Evolutionary conservation across 2,329 filamentous ascomycete genomes (phyloP), one percentile per base, ranked within the genome.

Genomic region (Akanthomyces lecanii): DNA sequence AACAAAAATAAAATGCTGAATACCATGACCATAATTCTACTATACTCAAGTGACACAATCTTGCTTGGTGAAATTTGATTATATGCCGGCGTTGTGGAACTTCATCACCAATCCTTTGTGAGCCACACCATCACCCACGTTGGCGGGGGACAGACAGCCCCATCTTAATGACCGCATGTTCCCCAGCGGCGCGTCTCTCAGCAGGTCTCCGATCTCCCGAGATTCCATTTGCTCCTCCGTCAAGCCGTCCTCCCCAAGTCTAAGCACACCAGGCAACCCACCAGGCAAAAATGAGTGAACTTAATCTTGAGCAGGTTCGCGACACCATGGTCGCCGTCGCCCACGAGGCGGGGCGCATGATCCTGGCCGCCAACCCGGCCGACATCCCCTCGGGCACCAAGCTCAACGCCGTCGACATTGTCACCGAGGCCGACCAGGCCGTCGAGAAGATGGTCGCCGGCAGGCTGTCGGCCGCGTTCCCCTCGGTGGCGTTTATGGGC

Each of bases 391-490:
- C 79, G 16, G 85, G 79, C 55, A 87, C 82, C 40, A 89, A 89
- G 76, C 78, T 87, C 69, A 89, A 89, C 71, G 87, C 87, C 61
- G 85, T 85, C 69, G 87, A 89, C 71, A 83, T 89, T 57, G 87
- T 89, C 48, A 89, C 87, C 28, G 87, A 89, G 71, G 83, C 85
- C 23, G 87, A 89, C 75, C 81, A 85, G 71, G 85, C 83, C 14
- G 85, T 89, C 59, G 87, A 89, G 73, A 77, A 79, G 59, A 84
- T 86, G 78, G 84, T 89, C 61, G 82, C 81, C 8, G 72, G 76
- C 18, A 78, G 78, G 47, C 80, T 89, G 16, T 76, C 75, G 3
- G 66, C 75, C 18, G 73, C 78, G 21, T 88, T 86, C 72, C 86
- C 87, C 1, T 67, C 72, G 65, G 84, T 83, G 70, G 74, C 80